A percentile compares a stretch with the other conserved stretches of the same genome.
Conservation (phyloP, 2,329 filamentous ascomycete species). For the Sclerotiophoma versabilis region DNA sequence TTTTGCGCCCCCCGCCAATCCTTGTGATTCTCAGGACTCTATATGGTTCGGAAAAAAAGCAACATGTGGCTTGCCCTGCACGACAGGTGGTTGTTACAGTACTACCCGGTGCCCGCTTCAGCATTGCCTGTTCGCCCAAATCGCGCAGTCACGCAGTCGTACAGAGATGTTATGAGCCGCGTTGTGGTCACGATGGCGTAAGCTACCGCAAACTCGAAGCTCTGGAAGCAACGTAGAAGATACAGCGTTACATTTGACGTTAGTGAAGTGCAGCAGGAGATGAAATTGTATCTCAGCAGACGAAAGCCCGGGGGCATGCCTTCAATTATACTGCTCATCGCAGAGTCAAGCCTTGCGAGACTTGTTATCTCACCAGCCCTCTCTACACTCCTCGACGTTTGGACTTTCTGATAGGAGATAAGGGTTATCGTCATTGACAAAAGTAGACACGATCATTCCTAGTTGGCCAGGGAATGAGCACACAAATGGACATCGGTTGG, state of each 20-base stretch:
- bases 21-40: slow-evolving; percentile 3
- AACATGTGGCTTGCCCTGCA: slow-evolving; percentile 14
- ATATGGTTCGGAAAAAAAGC: slow-evolving; percentile 8
- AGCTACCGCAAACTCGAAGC: slow-evolving; percentile 4
- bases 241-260: slow-evolving; percentile 8
- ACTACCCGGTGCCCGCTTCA: not conserved
- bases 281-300: not conserved
- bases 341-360: not conserved
- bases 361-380: too few species aligned
- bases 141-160: slow-evolving; percentile 1
- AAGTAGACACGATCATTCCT: not conserved
- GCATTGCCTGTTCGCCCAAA: not conserved
- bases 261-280: not conserved
- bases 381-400: too few species aligned
- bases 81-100: slow-evolving; percentile 11
- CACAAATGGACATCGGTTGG: not conserved
- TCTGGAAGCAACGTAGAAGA: slow-evolving; percentile 19
- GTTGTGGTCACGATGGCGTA: slow-evolving; percentile 5
- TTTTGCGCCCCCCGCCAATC: slow-evolving; percentile 1
- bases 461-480: not conserved
- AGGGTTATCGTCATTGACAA: not conserved
- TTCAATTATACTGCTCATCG: not conserved
- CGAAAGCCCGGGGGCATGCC: not conserved
- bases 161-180: slow-evolving; percentile 8
- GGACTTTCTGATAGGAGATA: too few species aligned